Evolutionary conservation across 140 eudicot species (phyloP), one percentile per base, ranked within the genome.

Genomic region (Oenanthe javanica): DNA sequence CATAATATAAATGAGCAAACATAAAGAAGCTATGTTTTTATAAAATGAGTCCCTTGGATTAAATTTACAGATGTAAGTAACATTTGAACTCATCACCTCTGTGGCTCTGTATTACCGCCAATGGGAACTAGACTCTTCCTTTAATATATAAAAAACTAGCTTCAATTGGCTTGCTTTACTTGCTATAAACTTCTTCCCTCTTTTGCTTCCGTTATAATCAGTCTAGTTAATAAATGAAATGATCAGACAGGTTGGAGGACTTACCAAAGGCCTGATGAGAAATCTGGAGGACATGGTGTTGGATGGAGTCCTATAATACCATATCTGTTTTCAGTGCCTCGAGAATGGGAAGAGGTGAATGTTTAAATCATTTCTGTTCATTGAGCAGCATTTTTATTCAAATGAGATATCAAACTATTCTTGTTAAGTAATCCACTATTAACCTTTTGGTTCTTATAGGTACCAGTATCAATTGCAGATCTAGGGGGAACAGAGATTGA

Each of bases 191-290:
- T 52, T 31, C 79, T 77, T 76, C 52, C 7, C 48, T 16, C 9
- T 77, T 8, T 47, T 46, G 10, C 1, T 23, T 10, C 19, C 42
- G 1, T 4, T 10, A 25, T 78, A 54, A 63, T 77, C 82, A 75
- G 70, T 82, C 61, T 86, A 40, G 83, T 84, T 77, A 83, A 80
- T 80, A 79, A 57, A 77, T 78, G 79, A 83, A 81, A 48, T 90
- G 91, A 84, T 88, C 97, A 95, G 99, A 88, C 96, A 95, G 99
- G 99, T 89, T 95, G 99, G 99, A 95, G 99, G 91, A 92, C 93
- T 74, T 95, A 95, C 79, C 92, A 86, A 61, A 91, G 99, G 82
- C 99, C 99, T 19, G 99, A 93, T 74, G 97, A 95, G 81, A 95
- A 95, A 83, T 95, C 99, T 19, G 99, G 99, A 55, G 99, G 99